phyloP scores from a whole-genome alignment of 352 stramenopile species.

The Globisporangium perplexum region DNA sequence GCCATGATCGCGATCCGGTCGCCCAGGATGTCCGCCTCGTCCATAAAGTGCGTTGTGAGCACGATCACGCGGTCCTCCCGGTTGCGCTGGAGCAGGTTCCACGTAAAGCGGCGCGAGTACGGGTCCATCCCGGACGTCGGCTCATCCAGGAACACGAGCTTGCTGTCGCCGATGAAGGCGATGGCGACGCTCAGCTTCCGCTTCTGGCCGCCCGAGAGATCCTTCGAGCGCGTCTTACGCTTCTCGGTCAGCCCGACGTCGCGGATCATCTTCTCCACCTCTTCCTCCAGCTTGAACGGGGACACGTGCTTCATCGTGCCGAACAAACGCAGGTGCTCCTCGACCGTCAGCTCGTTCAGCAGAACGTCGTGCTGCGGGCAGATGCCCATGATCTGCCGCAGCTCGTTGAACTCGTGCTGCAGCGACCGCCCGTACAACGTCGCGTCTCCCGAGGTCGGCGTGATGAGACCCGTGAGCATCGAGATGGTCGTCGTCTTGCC shows the following conservation, averaged over 20 bases:
- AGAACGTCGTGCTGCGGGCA: conserved; percentile 97
- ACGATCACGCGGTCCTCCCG: conserved; percentile 74
- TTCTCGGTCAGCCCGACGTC: conserved; percentile 92
- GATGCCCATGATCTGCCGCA: conserved; percentile 92
- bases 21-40: conserved; percentile 90
- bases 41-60: conserved; percentile 90
- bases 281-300: conserved; percentile 11
- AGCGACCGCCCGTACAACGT: conserved; percentile 72
- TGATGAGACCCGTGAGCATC: conserved; percentile 84
- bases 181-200: conserved; percentile 95
- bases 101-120: conserved; percentile 89
- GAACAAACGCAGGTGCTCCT: conserved; percentile 94
- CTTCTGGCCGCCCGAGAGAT: conserved; percentile 92
- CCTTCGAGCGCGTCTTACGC: conserved; percentile 39
- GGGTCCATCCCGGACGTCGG: conserved; percentile 95
- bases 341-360: conserved; percentile 92
- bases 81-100: conserved; percentile 79
- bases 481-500: conserved; percentile 84
- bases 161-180: conserved; percentile 92
- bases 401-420: conserved; percentile 65
- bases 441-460: conserved; percentile 49
- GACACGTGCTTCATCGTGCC: conserved; percentile 86
- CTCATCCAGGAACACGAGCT: conserved; percentile 90
- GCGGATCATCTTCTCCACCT: conserved; percentile 37
- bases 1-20: conserved; percentile 90